Base-by-base conservation (phyloP, 192 early-diverging fungal genomes). In the Umbelopsis ramanniana region DNA sequence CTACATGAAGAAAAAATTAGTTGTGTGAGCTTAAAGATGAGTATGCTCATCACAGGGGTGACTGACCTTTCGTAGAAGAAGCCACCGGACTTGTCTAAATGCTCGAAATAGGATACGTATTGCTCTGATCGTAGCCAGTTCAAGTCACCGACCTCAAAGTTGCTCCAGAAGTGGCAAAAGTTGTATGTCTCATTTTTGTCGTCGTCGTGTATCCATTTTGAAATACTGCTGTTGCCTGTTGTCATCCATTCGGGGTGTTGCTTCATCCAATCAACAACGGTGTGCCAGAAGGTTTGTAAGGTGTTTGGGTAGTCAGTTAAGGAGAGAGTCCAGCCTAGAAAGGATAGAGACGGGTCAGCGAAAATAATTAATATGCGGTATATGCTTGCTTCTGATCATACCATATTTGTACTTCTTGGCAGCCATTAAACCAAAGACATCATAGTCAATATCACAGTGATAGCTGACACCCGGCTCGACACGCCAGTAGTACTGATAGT, bases 161-260 rank as follows among this genome's bases (percentile, higher is more conserved):
- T 96, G 60, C 89, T 89, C 91, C 91, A 93, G 55, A 93, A 91
- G 54, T 93, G 90, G 72, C 91, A 93, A 35, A 74, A 67, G 35
- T 89, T 90, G 74, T 91, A 91, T 3, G 74, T 78, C 46, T 76
- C 47, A 14, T 76, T 76, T 22, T 79, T 68, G 14, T 80, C 77
- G 47, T 82, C 74, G 10, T 87, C 85, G 35, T 67, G 53, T 33
- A 50, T 21, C 54, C 3, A 48, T 38, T 26, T 43, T 69, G 35
- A 75, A 79, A 53, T 89, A 72, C 71, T 86, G 47, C n/a, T 54
- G 38, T 46, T 74, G 46, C 37, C 67, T 26, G 8, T 68, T 82
- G 57, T 63, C 57, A 63, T 35, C 57, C 57, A 85, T 0, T 76
- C 69, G 0, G 88, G 87, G 19, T 86, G 53, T 29, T 68, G 21